Conservation (phyloP, 495 filamentous ascomycete species). For the Hypoxylon intermedium region DNA sequence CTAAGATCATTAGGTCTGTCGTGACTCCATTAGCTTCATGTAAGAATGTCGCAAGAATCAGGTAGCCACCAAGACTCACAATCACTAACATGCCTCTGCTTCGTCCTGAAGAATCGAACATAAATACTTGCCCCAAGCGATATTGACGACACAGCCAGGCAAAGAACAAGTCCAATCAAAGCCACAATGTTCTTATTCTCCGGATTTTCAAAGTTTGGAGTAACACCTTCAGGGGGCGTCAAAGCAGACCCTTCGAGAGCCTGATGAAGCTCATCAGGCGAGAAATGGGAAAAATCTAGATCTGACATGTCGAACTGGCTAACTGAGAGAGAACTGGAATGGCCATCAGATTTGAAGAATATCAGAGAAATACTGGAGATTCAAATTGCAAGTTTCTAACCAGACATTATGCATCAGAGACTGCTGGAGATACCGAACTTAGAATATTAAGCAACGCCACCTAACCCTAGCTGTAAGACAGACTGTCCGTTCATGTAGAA, state of each 20-base stretch:
- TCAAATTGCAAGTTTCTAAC: too few relatives aligned
- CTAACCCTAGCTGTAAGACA: too few relatives aligned
- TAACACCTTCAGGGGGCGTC: not conserved
- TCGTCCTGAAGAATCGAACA: not conserved
- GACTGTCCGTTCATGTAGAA: too few relatives aligned
- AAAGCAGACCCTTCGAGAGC: not conserved
- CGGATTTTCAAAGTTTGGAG: slow-evolving; percentile 1
- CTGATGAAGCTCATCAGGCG: not conserved
- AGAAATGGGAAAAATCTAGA: not conserved
- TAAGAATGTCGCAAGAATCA: not conserved
- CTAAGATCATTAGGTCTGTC: not conserved
- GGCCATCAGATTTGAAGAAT: too few relatives aligned
- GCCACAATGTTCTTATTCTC: not conserved
- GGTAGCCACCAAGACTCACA: not conserved
- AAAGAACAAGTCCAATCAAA: not conserved
- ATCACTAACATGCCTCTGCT: not conserved
- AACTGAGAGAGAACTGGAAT: too few relatives aligned
- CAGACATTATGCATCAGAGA: too few relatives aligned
- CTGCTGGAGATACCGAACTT: too few relatives aligned
- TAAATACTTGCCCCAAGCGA: not conserved
- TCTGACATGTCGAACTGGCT: not conserved
- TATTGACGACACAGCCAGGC: not conserved
- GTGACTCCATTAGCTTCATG: not conserved
- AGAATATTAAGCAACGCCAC: too few relatives aligned
- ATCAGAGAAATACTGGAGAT: too few relatives aligned